These are phyloP conservation scores for Westerdykella sp. DNA, from an alignment of 2,329 filamentous ascomycete species.

Conservation along the genomic window DNA sequence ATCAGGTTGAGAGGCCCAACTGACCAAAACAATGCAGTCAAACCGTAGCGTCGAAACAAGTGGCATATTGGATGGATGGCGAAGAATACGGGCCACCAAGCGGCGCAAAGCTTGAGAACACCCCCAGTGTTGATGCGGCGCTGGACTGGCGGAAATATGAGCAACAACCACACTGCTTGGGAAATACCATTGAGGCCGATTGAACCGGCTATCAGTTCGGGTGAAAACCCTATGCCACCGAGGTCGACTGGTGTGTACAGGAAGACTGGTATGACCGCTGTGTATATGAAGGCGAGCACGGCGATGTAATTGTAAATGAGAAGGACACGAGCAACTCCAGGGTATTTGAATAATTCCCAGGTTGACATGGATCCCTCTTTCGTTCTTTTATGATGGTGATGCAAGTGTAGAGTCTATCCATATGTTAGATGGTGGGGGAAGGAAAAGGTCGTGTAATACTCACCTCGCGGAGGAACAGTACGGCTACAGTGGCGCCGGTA, in stretches of 20 bases:
- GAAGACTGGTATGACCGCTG: conserved; percentile 62
- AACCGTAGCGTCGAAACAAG: conserved; percentile 47
- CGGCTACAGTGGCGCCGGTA: conserved; percentile 47
- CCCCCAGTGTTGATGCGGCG: conserved; percentile 59
- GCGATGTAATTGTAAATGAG: conserved; percentile 60
- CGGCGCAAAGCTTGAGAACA: conserved; percentile 54
- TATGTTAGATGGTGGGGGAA: background rate
- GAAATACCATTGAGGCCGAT: conserved; percentile 58
- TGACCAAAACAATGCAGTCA: conserved; percentile 53
- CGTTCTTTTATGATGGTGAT: conserved; percentile 14
- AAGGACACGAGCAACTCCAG: conserved; percentile 61
- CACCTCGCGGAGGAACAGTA: conserved; percentile 57
- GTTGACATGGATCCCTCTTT: conserved; percentile 40
- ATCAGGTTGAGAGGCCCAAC: conserved; percentile 41
- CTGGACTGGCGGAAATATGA: conserved; percentile 65
- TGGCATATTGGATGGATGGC: conserved; percentile 49
- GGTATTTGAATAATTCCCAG: conserved; percentile 53
- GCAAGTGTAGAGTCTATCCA: conserved; percentile 27
- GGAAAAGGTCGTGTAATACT: background rate
- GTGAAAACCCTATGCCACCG: conserved; percentile 60
- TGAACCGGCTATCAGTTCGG: conserved; percentile 59
- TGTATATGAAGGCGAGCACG: conserved; percentile 65
- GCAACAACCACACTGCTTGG: conserved; percentile 65
- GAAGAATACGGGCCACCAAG: conserved; percentile 61
- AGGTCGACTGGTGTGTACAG: conserved; percentile 57